Evolutionary conservation across 179 eudicot genomes (phyloP).

Genomic region (Silene vulgaris): DNA sequence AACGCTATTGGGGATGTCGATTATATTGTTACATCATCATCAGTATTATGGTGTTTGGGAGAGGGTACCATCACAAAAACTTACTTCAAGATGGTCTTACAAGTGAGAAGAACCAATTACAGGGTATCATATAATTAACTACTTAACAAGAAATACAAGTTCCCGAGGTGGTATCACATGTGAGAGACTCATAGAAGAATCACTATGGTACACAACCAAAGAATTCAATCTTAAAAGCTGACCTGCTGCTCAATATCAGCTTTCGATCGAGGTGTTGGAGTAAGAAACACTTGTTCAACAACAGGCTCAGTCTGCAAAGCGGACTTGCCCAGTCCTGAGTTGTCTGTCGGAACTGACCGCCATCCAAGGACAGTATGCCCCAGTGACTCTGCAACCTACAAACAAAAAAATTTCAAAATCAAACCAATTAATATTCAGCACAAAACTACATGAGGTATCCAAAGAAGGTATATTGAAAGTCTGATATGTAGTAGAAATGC

Average conservation of each 20-base stretch:
- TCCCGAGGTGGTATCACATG: neutral
- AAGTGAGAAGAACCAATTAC: neutral
- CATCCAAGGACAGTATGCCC: slow-evolving; percentile 96
- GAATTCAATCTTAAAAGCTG: neutral
- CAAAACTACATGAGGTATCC: neutral
- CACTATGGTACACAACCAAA: neutral
- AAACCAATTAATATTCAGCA: slow-evolving; percentile 10
- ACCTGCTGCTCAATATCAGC: slow-evolving; percentile 95
- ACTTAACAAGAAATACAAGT: neutral
- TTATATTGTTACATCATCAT: neutral
- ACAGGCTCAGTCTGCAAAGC: slow-evolving; percentile 94
- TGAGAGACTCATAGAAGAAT: neutral
- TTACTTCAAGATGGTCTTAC: too few relatives aligned
- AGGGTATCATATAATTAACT: too few relatives aligned
- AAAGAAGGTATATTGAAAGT: neutral
- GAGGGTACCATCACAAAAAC: neutral
- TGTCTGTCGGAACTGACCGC: slow-evolving; percentile 87
- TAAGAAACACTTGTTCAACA: slow-evolving; percentile 94
- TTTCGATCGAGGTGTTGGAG: slow-evolving; percentile 67
- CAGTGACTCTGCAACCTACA: slow-evolving; percentile 88
- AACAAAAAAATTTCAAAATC: neutral
- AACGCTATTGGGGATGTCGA: too few relatives aligned
- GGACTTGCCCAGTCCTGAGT: slow-evolving; percentile 84
- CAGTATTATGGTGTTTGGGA: neutral
- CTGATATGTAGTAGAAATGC: neutral